phyloP scores from a whole-genome alignment of 2,329 filamentous ascomycete genomes.

The Capronia epimyces region DNA sequence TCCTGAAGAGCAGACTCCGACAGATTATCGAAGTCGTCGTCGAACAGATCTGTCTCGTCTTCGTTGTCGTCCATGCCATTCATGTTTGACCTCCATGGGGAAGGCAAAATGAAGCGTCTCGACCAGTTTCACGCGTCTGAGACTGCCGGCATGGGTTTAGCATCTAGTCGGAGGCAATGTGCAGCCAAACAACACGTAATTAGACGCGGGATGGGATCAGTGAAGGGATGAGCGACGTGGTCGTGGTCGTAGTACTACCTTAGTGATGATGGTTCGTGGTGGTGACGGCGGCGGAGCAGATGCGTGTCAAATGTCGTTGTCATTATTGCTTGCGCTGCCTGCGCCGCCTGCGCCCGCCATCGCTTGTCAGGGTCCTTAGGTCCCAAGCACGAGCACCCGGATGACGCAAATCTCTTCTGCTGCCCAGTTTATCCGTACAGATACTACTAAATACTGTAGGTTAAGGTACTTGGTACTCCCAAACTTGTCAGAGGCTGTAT shows the following conservation, averaged over 20 bases:
- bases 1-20: conserved; percentile 40
- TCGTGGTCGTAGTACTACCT: too few relatives aligned
- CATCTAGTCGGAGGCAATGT: not conserved
- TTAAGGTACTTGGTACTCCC: too few relatives aligned
- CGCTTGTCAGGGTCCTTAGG: not conserved
- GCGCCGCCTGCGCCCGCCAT: not conserved
- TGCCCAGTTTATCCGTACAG: not conserved
- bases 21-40: conserved; percentile 43
- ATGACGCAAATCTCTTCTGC: conserved; percentile 6
- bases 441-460: not conserved
- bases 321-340: not conserved
- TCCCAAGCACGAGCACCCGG: not conserved
- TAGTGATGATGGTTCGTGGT: too few relatives aligned
- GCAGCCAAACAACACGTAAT: not conserved
- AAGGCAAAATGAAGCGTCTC: not conserved
- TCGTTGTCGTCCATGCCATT: conserved; percentile 44
- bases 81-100: conserved; percentile 26
- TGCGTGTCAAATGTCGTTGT: not conserved
- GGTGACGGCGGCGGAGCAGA: too few relatives aligned
- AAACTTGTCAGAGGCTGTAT: too few relatives aligned
- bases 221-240: too few relatives aligned
- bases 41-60: conserved; percentile 43
- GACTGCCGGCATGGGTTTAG: not conserved
- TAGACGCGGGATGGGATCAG: not conserved
- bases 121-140: not conserved